Base-by-base conservation (phyloP, 495 filamentous ascomycete species). In the Podospora didyma region DNA sequence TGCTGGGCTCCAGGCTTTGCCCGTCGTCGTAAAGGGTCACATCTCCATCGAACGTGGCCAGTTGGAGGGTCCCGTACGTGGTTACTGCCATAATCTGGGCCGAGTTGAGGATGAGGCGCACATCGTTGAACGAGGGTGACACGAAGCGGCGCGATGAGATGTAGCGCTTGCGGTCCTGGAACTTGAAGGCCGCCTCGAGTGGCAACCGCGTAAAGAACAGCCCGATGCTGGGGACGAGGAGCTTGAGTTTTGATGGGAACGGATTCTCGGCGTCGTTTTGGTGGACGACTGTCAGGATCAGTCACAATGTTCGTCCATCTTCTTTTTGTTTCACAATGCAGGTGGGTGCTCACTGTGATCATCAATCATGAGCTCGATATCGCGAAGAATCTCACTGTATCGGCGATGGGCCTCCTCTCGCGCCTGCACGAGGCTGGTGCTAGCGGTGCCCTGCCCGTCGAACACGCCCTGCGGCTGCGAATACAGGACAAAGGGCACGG, bases 11-110 rank as follows among this genome's bases (percentile, higher is more conserved):
- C 42, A 98, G 78, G 58, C 82, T 89, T 61, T 90, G 76, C 11
- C 93, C 95, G 65, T 98, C 93, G 59, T 96, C 91, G 69, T 97
- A 97, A 37, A 98, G 82, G 6, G 95, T 98, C 12, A 98, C 91
- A 64, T 98, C 95, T 67, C 95, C 95, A 69, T 98, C 94, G 63
- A 98, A 97, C 14, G 94, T 98, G 47, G 96, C 84, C 3, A 98
- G 83, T 59, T 92, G 80, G 7, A 95, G 73, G 1, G 80, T 79
- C n/a, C 84, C 82, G 45, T 78, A 78, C 16, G 79, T 82, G 7
- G 89, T 84, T 2, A 97, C 79, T 49, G 89, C 88, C 80, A 96
- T 87, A 22, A 96, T 75, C 73, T 98, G 95, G 48, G 94, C 92
- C 24, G 94, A 92, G 74, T 97, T 98, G 60, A 98, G 82, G 50